Evolutionary conservation across 192 early-diverging fungal genomes (phyloP).

Genomic region (Phlyctochytrium arcticum): DNA sequence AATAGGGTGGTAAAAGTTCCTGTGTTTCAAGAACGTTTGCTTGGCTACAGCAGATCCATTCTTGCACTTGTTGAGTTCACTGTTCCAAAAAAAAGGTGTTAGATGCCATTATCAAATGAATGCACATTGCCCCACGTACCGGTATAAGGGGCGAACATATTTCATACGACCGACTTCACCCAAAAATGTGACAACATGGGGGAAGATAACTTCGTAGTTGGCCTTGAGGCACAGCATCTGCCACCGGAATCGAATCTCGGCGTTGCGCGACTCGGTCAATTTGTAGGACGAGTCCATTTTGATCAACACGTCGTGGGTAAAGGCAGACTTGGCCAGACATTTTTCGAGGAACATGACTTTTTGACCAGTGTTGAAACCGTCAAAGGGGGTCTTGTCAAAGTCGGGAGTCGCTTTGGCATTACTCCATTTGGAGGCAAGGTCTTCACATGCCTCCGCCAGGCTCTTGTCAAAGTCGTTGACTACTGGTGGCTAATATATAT

Average conservation of each 20-base stretch:
- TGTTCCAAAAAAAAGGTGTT: conserved; percentile 7
- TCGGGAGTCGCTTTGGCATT: conserved; percentile 23
- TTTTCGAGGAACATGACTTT: conserved; percentile 81
- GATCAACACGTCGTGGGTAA: conserved; percentile 57
- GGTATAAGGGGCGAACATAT: conserved; percentile 79
- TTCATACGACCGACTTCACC: conserved; percentile 93
- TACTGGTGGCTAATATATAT: conserved; percentile 73
- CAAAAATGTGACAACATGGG: conserved; percentile 73
- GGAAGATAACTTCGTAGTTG: conserved; percentile 70
- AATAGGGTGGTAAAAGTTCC: conserved; percentile 91
- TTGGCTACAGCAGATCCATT: conserved; percentile 73
- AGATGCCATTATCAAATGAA: too few species aligned
- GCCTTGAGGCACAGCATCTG: conserved; percentile 74
- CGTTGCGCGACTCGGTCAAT: conserved; percentile 68
- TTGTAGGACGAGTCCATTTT: conserved; percentile 71
- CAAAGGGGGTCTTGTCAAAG: conserved; percentile 63
- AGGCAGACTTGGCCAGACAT: conserved; percentile 57
- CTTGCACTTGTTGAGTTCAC: conserved; percentile 51
- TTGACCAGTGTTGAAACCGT: conserved; percentile 70
- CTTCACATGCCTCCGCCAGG: conserved; percentile 74
- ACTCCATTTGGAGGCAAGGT: conserved; percentile 59
- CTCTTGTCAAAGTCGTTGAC: conserved; percentile 79
- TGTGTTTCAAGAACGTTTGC: conserved; percentile 72
- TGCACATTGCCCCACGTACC: conserved; percentile 12
- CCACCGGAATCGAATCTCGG: conserved; percentile 88